Conservation (phyloP, 345 rosid genomes). For the Stellera chamaejasme region DNA sequence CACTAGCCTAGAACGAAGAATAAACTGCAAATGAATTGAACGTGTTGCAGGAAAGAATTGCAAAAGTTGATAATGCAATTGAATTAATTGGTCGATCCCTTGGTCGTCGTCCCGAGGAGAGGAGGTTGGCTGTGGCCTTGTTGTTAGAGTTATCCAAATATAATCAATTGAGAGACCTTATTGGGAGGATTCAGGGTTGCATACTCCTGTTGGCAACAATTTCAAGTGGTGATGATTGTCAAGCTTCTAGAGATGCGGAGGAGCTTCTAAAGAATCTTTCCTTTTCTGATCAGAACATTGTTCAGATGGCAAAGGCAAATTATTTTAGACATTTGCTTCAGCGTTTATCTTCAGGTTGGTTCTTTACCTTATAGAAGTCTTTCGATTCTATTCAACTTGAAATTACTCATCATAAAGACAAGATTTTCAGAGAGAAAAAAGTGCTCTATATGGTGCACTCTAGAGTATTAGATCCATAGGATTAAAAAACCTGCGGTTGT, state of each 20-base stretch:
- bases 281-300: constrained; percentile 42
- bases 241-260: constrained; percentile 42
- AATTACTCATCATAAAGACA: too few relatives aligned
- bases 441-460: too few relatives aligned
- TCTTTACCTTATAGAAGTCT: neutral
- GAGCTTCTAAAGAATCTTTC: constrained; percentile 50
- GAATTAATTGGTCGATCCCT: constrained; percentile 48
- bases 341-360: constrained; percentile 46
- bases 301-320: constrained; percentile 66
- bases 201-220: constrained; percentile 61
- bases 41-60: constrained; percentile 49
- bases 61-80: constrained; percentile 31
- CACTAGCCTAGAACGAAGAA: too few relatives aligned
- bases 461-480: too few relatives aligned
- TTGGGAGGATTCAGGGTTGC: constrained; percentile 59
- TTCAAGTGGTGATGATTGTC: constrained; percentile 41
- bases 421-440: too few relatives aligned
- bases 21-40: constrained; percentile 4
- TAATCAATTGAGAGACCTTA: constrained; percentile 21
- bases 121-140: constrained; percentile 47
- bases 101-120: constrained; percentile 47
- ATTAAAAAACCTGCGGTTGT: too few relatives aligned
- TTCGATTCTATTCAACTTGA: too few relatives aligned
- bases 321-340: constrained; percentile 51
- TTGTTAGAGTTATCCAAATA: constrained; percentile 44